Base-by-base conservation (phyloP, 805 yeast genomes). In the Wickerhamomyces ciferrii region DNA sequence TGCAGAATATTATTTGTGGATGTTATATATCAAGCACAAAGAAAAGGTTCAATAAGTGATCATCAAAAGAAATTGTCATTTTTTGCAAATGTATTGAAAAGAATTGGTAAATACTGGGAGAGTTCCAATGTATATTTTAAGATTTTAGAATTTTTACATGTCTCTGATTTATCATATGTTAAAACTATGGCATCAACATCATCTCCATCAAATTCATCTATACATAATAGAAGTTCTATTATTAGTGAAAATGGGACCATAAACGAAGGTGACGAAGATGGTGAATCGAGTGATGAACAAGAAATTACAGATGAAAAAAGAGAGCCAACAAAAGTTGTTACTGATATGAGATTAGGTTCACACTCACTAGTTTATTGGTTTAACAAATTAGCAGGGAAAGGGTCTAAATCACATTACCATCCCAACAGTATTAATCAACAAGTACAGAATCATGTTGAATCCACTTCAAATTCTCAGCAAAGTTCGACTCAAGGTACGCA, bases 311-410 rank as follows among this genome's bases (percentile, higher is more conserved):
- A 61, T 17, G 60, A 54, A 20, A 39, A 52, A 14, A 50, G 55
- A 44, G 68, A 64, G 41, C 69, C 70, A 4, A 63, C 66, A 13
- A 61, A 60, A 43, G 72, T 70, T 15, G 63, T 69, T 37, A 56
- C 67, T 1, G 68, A 63, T 46, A 62, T 63, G 62, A 54, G 65
- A 36, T 55, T 62, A 25, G 63, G 62, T 20, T 61, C 66, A 15
- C 64, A 62, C 48, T 56, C 62, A 3, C 44, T 63, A 20, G 48
- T 65, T n/a, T 55, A 54, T 43, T 59, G 62, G 60, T 53, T 62
- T 46, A 57, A 57, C 38, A 55, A 60, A 43, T 45, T 54, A 19
- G 54, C 61, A 1, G 52, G 50, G 3, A 53, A 54, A 32, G 48
- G 32, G 14, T 42, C 43, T 20, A 42, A 34, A 13, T 5, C 38